phyloP scores from a whole-genome alignment of 768 basidiomycete genomes.

The Holtermannia corniformis region DNA sequence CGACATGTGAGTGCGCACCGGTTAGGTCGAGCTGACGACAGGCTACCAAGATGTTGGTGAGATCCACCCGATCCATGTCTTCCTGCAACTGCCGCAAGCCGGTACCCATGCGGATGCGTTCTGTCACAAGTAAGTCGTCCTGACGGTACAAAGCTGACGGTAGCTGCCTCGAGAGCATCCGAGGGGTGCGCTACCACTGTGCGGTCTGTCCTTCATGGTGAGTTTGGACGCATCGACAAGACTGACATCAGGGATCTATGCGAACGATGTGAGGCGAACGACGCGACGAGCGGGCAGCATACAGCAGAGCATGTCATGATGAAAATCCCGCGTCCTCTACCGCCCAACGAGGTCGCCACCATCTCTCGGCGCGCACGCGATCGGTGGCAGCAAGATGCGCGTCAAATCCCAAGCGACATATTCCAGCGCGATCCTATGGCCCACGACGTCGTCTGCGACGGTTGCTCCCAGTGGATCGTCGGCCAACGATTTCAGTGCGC shows the following conservation, averaged over 20 bases:
- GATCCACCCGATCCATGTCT: conserved; percentile 79
- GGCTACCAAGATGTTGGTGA: conserved; percentile 67
- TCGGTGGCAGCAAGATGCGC: conserved; percentile 67
- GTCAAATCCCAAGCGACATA: conserved; percentile 40
- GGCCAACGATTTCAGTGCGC: conserved; percentile 84
- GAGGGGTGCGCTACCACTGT: conserved; percentile 88
- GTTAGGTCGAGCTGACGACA: too few relatives aligned
- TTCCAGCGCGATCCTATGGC: not conserved
- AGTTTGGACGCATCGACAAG: not conserved
- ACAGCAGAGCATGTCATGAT: conserved; percentile 67
- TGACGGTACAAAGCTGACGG: not conserved
- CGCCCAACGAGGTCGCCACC: conserved; percentile 60
- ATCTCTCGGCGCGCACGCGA: conserved; percentile 65
- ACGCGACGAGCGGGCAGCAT: conserved; percentile 15
- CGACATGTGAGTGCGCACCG: conserved; percentile 63
- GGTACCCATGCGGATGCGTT: conserved; percentile 76
- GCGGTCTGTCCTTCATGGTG: conserved; percentile 63
- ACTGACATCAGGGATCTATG: conserved; percentile 37
- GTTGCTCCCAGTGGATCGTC: conserved; percentile 47
- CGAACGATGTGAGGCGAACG: conserved; percentile 35
- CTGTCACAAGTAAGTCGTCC: conserved; percentile 65
- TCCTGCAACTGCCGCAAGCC: conserved; percentile 70
- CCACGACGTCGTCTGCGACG: conserved; percentile 24
- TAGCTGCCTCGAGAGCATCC: conserved; percentile 79
- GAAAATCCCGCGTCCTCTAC: conserved; percentile 86